Evolutionary conservation across 441 rosid genomes (phyloP), one percentile per base, ranked within the genome.

Genomic region (Pelargonium myrrhifolium): DNA sequence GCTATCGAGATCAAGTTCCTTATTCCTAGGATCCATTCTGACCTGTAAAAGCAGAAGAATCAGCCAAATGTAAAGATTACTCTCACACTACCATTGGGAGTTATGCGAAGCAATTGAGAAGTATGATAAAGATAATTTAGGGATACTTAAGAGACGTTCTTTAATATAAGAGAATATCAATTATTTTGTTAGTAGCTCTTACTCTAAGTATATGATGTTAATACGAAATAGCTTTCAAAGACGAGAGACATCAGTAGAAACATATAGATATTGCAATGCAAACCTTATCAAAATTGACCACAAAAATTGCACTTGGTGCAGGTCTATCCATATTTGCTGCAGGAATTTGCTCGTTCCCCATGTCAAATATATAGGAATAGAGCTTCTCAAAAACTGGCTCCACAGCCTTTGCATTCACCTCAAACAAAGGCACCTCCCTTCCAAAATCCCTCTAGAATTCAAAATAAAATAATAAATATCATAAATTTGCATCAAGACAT

Each of bases 261-360:
- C 70, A 68, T 67, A 58, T 24, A 39, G 66, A 58, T 28, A 73
- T 43, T 58, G 56, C 62, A 78, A 69, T 74, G 67, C 69, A 58
- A 79, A 92, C 99, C 94, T 94, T 94, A 72, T 94, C 99, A 74
- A 94, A 94, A 81, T 94, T 92, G 70, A 89, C 83, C 2, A 94
- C 61, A 78, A 94, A 94, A 71, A 94, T 86, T 64, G 94, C 92
- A 84, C 72, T 86, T 9, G 99, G 99, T 75, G 74, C 83, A 49
- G 96, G 97, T 79, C 86, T 86, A 75, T 88, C 97, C 62, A 71
- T 77, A 70, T 84, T 86, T 40, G 20, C 66, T 58, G 85, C 79
- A 68, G 88, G 73, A 73, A 75, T 78, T 61, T 76, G 81, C 43
- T 76, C 82, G 66, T 40, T 73, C 15, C 91, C 95, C 71, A 76